These are phyloP conservation scores for Sechiopsis laciniata DNA, from an alignment of 306 rosid genomes.

Conservation along the genomic window DNA sequence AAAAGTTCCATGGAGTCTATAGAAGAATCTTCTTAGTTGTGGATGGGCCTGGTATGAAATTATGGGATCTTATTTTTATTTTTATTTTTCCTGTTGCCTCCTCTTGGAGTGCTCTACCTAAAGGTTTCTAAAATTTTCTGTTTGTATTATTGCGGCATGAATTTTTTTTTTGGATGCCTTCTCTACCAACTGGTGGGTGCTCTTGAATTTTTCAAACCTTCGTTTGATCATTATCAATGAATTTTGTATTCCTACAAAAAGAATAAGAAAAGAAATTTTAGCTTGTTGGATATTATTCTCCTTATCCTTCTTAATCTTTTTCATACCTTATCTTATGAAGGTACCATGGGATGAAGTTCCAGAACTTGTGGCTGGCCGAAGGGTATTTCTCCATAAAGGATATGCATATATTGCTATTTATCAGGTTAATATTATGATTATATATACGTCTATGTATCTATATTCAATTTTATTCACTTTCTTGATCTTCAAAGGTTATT, in stretches of 20 bases:
- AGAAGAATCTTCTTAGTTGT: constrained; percentile 9
- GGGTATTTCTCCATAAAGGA: constrained; percentile 70
- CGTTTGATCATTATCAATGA: background rate
- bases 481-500: constrained; percentile 4
- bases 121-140: constrained; percentile 8
- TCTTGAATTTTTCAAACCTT: background rate
- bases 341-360: constrained; percentile 96
- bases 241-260: background rate
- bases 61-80: background rate
- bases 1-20: background rate
- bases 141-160: background rate
- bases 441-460: background rate
- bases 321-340: constrained; percentile 35
- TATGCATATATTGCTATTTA: constrained; percentile 69
- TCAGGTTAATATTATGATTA: constrained; percentile 53
- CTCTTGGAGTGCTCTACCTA: background rate
- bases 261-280: background rate
- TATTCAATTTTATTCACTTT: constrained; percentile 19
- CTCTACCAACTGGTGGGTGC: background rate
- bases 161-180: background rate
- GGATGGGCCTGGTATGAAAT: constrained; percentile 1
- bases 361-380: constrained; percentile 83
- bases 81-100: background rate
- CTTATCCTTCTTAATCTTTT: background rate
- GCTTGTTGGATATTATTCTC: constrained; percentile 11